Conservation (phyloP, 805 yeast genomes). For the Monosporozyma servazzii region DNA sequence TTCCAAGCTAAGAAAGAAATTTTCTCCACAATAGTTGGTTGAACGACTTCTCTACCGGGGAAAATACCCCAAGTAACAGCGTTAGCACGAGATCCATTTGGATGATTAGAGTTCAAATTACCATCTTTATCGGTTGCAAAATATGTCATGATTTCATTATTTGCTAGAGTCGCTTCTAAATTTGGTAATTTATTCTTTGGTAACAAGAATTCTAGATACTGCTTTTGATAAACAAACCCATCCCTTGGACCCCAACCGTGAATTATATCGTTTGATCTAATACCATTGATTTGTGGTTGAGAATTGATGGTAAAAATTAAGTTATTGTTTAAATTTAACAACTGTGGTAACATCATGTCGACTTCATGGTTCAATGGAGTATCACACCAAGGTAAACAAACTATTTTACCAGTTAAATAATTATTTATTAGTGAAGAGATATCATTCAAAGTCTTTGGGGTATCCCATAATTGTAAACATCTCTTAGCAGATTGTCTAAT, state of each 20-base stretch:
- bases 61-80: constrained; percentile 98
- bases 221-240: constrained; percentile 92
- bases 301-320: constrained; percentile 82
- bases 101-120: constrained; percentile 56
- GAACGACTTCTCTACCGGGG: constrained; percentile 90
- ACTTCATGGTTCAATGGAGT: constrained; percentile 78
- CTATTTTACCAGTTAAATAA: constrained; percentile 64
- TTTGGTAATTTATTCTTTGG: constrained; percentile 37
- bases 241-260: constrained; percentile 94
- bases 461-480: constrained; percentile 83
- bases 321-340: constrained; percentile 53
- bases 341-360: constrained; percentile 45
- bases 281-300: constrained; percentile 86
- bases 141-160: constrained; percentile 54
- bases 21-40: constrained; percentile 92
- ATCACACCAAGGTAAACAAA: constrained; percentile 90
- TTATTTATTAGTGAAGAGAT: constrained; percentile 52
- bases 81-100: constrained; percentile 62
- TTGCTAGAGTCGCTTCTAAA: constrained; percentile 26
- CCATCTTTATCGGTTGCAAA: constrained; percentile 61
- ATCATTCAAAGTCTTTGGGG: constrained; percentile 53
- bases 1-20: constrained; percentile 94
- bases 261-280: constrained; percentile 54
- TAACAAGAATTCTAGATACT: constrained; percentile 77
- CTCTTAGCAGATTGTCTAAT: constrained; percentile 75